phyloP scores from a whole-genome alignment of 805 yeast genomes.

The Ogataea naganishii region DNA sequence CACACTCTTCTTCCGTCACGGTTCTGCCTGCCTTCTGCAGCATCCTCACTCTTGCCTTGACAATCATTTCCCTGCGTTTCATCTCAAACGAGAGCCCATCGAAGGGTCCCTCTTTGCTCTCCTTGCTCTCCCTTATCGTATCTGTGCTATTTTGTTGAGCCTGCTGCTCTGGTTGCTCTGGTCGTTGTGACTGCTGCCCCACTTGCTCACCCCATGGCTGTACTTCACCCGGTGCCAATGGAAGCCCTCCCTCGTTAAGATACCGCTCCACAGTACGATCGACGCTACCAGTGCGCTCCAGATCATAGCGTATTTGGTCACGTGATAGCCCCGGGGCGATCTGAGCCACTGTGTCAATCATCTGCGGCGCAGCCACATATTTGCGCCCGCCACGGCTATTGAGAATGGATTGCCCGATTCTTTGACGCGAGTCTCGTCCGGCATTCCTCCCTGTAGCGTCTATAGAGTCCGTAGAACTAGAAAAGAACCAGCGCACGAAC shows the following conservation, averaged over 20 bases:
- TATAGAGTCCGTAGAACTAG: no score
- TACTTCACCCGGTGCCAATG: constrained; percentile 39
- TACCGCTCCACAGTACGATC: constrained; percentile 71
- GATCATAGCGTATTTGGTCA: constrained; percentile 65
- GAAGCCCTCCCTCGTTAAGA: constrained; percentile 51
- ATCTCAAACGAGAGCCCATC: constrained; percentile 37
- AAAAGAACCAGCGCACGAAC: constrained; percentile 60
- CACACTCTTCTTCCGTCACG: no score
- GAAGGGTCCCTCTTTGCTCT: constrained; percentile 18
- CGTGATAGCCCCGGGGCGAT: constrained; percentile 66
- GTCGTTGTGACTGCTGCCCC: no score
- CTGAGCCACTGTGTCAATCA: constrained; percentile 81
- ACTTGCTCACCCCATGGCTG: constrained; percentile 9
- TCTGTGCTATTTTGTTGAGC: constrained; percentile 12
- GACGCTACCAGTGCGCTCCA: constrained; percentile 71
- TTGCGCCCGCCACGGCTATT: constrained; percentile 5
- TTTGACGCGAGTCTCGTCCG: constrained; percentile 1
- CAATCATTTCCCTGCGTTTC: constrained; percentile 49
- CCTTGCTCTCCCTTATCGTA: constrained; percentile 14
- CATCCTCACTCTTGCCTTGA: constrained; percentile 54
- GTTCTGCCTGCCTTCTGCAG: constrained; percentile 12
- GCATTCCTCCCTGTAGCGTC: constrained; percentile 34
- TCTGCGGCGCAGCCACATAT: constrained; percentile 43
- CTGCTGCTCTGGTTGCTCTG: neutral
- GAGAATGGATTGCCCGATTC: constrained; percentile 5